phyloP scores from a whole-genome alignment of 768 basidiomycete genomes.

The Pleurotus tuber-regium region DNA sequence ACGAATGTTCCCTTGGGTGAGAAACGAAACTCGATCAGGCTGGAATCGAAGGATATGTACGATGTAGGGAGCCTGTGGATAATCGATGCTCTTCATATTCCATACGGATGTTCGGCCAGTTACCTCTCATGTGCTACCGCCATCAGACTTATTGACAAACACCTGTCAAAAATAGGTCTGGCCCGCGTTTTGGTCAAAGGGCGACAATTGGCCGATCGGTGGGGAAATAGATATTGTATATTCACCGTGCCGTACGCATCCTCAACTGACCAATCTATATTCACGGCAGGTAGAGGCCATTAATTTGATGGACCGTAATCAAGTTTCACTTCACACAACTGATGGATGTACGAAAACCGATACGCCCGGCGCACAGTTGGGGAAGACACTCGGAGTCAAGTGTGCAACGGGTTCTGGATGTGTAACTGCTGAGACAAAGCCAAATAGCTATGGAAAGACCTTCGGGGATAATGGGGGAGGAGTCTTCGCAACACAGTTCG shows the following conservation, averaged over 20 bases:
- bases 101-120: slow-evolving; percentile 11
- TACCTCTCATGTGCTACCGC: not conserved
- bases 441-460: slow-evolving; percentile 58
- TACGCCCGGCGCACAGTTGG: slow-evolving; percentile 27
- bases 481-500: slow-evolving; percentile 73
- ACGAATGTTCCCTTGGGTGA: slow-evolving; percentile 41
- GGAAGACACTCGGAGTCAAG: slow-evolving; percentile 43
- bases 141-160: not conserved
- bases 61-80: slow-evolving; percentile 11
- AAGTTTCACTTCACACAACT: slow-evolving; percentile 71
- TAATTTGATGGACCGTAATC: slow-evolving; percentile 61
- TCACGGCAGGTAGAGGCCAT: slow-evolving; percentile 10
- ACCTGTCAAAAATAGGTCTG: slow-evolving; percentile 12
- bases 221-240: slow-evolving; percentile 14
- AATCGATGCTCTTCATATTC: slow-evolving; percentile 12
- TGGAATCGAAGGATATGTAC: slow-evolving; percentile 47
- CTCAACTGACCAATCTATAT: too few species aligned
- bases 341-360: slow-evolving; percentile 53
- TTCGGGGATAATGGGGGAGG: slow-evolving; percentile 72
- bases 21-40: slow-evolving; percentile 63
- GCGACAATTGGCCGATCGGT: slow-evolving; percentile 14
- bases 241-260: not conserved
- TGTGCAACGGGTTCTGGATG: slow-evolving; percentile 68
- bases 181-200: slow-evolving; percentile 14
- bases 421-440: slow-evolving; percentile 50